Conservation (phyloP, 768 basidiomycete species). For the Psilocybe tampanensis region DNA sequence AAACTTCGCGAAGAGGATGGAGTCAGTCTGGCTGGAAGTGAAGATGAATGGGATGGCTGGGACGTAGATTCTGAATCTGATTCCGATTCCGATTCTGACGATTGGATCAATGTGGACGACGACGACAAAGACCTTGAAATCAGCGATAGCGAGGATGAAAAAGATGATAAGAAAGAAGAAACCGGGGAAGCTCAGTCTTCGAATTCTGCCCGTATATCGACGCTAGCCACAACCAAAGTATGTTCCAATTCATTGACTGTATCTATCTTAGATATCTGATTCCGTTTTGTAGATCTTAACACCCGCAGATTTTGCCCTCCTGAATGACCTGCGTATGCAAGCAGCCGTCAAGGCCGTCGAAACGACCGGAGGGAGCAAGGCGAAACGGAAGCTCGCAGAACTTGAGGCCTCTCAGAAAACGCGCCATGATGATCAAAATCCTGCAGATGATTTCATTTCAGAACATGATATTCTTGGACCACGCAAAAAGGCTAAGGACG, state of each 20-base stretch:
- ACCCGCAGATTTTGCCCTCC: slow-evolving; percentile 91
- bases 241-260: neutral
- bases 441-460: slow-evolving; percentile 68
- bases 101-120: slow-evolving; percentile 84
- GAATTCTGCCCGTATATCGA: slow-evolving; percentile 48
- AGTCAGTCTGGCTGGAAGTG: slow-evolving; percentile 41
- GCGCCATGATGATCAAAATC: slow-evolving; percentile 40
- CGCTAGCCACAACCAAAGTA: slow-evolving; percentile 82
- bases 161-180: slow-evolving; percentile 39
- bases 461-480: slow-evolving; percentile 94
- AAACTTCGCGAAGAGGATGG: slow-evolving; percentile 68
- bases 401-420: slow-evolving; percentile 75
- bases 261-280: neutral
- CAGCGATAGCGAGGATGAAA: slow-evolving; percentile 83
- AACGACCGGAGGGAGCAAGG: slow-evolving; percentile 66
- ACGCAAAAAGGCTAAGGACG: slow-evolving; percentile 89
- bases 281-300: slow-evolving; percentile 79
- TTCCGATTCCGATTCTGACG: slow-evolving; percentile 58
- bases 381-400: slow-evolving; percentile 87
- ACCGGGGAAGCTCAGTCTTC: slow-evolving; percentile 9
- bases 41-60: slow-evolving; percentile 88
- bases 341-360: slow-evolving; percentile 75
- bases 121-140: slow-evolving; percentile 71
- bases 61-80: slow-evolving; percentile 76
- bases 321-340: slow-evolving; percentile 86